phyloP scores from a whole-genome alignment of 108 stramenopile species.

The Craspedostauros australis region DNA sequence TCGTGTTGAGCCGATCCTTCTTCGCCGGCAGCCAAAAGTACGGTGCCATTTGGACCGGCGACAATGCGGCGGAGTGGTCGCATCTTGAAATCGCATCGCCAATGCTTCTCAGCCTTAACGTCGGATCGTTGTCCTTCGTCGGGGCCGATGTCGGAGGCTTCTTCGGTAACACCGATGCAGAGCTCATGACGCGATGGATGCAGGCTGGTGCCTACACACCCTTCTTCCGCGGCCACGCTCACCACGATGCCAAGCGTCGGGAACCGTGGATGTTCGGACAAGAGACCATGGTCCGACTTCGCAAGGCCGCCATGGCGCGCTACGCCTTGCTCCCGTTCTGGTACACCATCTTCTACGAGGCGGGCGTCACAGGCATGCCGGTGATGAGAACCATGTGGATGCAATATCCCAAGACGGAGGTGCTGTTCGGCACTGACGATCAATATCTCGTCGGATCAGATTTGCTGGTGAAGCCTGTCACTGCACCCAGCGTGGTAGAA shows the following conservation, averaged over 20 bases:
- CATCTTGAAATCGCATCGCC: constrained; percentile 90
- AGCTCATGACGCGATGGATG: constrained; percentile 98
- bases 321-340: constrained; percentile 96
- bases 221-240: constrained; percentile 99
- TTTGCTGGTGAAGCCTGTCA: constrained; percentile 95
- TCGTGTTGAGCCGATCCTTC: constrained; percentile 95
- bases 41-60: constrained; percentile 99
- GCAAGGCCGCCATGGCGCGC: constrained; percentile 83
- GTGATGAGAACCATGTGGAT: constrained; percentile 97
- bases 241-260: constrained; percentile 94
- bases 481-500: constrained; percentile 67
- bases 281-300: constrained; percentile 72
- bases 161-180: constrained; percentile 93
- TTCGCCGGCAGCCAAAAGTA: constrained; percentile 94
- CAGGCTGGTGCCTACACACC: constrained; percentile 97
- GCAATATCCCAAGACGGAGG: constrained; percentile 77
- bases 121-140: constrained; percentile 91
- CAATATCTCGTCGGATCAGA: constrained; percentile 95
- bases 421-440: constrained; percentile 62
- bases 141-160: constrained; percentile 99
- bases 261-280: constrained; percentile 99
- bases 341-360: constrained; percentile 92
- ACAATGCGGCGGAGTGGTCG: constrained; percentile 94
- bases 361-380: constrained; percentile 86
- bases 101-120: constrained; percentile 93